phyloP scores from a whole-genome alignment of 2,329 filamentous ascomycete species.

The Fusarium metavorans region DNA sequence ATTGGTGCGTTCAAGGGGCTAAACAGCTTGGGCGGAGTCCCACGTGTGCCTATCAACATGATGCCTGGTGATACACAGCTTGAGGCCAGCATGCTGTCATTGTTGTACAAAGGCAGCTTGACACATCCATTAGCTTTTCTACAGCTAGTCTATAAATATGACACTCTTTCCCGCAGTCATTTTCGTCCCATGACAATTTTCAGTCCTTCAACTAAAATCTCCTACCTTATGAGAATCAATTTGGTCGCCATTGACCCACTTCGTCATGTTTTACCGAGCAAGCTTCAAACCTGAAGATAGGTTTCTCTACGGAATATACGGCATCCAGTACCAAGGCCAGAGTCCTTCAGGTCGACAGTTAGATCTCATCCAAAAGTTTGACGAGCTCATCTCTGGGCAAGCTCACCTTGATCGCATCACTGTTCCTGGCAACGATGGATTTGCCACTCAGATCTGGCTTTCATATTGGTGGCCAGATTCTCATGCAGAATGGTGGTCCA shows the following conservation, averaged over 20 bases:
- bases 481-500: conserved; percentile 2
- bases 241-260: not conserved
- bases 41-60: not conserved
- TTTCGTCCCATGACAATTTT: not conserved
- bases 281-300: not conserved
- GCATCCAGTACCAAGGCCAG: not conserved
- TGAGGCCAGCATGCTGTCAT: not conserved
- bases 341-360: not conserved
- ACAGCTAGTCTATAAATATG: not conserved
- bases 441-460: conserved; percentile 3
- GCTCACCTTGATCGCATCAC: not conserved
- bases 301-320: not conserved
- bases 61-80: not conserved
- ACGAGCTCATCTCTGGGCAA: not conserved
- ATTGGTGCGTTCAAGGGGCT: not conserved
- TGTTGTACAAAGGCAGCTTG: not conserved
- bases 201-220: not conserved
- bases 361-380: not conserved
- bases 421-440: not conserved
- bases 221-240: not conserved
- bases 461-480: conserved; percentile 3
- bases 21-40: not conserved
- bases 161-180: not conserved
- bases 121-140: not conserved
- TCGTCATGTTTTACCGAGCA: not conserved